Evolutionary conservation across 1,139 yeast species (phyloP).

Genomic region (Hansenula lynferdii): DNA sequence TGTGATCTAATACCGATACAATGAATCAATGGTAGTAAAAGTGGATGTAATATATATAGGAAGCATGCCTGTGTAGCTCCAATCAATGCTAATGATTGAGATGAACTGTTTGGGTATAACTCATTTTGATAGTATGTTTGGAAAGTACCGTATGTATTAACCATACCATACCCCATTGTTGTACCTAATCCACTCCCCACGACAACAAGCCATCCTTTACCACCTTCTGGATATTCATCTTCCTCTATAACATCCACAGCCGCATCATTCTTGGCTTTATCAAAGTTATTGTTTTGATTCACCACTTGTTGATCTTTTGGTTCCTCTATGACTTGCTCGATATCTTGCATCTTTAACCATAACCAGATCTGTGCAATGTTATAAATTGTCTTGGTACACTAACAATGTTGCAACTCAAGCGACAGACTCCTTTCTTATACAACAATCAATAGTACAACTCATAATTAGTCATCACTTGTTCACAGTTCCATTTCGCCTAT

Average conservation of each 20-base stretch:
- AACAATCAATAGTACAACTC: too few relatives aligned
- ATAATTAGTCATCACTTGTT: too few relatives aligned
- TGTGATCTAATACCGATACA: conserved; percentile 34
- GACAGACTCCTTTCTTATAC: too few relatives aligned
- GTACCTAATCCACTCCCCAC: not conserved
- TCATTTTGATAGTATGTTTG: conserved; percentile 37
- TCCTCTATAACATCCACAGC: not conserved
- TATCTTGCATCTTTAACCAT: too few relatives aligned
- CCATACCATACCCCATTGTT: conserved; percentile 35
- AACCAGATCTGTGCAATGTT: too few relatives aligned
- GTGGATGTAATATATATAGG: conserved; percentile 32
- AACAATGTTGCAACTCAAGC: too few relatives aligned
- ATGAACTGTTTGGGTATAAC: conserved; percentile 18
- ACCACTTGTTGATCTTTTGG: too few relatives aligned
- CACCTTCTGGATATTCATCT: not conserved
- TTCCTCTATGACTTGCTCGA: too few relatives aligned
- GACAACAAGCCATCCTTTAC: not conserved
- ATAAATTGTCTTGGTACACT: too few relatives aligned
- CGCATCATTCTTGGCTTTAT: too few relatives aligned
- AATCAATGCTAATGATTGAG: conserved; percentile 23
- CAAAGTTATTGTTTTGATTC: too few relatives aligned
- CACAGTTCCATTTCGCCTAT: too few relatives aligned
- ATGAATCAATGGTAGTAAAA: conserved; percentile 35
- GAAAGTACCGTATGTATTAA: conserved; percentile 49
- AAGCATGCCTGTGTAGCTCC: conserved; percentile 28